A percentile compares a stretch with the other conserved stretches of the same genome.
phyloP scores from a whole-genome alignment of 495 filamentous ascomycete genomes.

The Extremus antarcticus region DNA sequence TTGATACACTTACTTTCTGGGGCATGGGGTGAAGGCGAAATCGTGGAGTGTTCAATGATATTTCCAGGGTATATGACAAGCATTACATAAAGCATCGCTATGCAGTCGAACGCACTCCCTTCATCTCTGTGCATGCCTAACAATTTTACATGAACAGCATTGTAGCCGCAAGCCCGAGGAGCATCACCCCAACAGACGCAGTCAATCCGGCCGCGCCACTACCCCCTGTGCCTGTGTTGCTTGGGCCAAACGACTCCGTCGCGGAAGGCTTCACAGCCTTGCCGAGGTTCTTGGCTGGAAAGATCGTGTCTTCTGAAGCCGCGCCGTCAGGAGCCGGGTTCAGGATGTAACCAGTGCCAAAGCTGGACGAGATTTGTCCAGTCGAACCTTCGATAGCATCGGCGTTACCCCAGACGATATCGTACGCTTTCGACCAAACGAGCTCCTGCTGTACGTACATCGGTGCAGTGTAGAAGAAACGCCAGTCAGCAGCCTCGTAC shows the following conservation, averaged over 20 bases:
- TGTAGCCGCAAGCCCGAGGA: neutral
- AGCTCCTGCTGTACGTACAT: slow-evolving; percentile 24
- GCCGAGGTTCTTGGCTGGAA: neutral
- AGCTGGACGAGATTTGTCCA: neutral
- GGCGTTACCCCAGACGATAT: slow-evolving; percentile 11
- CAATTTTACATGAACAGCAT: neutral
- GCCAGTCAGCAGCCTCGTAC: slow-evolving; percentile 30
- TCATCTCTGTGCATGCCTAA: neutral
- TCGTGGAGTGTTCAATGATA: neutral
- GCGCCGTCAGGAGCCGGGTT: neutral
- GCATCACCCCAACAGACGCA: neutral
- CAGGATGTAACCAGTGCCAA: neutral
- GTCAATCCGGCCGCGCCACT: neutral
- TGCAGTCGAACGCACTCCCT: too few relatives aligned
- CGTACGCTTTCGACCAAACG: slow-evolving; percentile 26
- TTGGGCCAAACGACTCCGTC: neutral
- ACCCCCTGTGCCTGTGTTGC: too few relatives aligned
- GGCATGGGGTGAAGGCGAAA: too few relatives aligned
- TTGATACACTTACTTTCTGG: too few relatives aligned
- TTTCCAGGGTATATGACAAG: neutral
- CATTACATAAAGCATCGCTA: too few relatives aligned
- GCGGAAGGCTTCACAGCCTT: neutral
- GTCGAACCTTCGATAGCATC: slow-evolving; percentile 4
- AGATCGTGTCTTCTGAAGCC: neutral
- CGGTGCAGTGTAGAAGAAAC: slow-evolving; percentile 27